Evolutionary conservation across 352 stramenopile genomes (phyloP).

Genomic region (Phytophthora ramorum): DNA sequence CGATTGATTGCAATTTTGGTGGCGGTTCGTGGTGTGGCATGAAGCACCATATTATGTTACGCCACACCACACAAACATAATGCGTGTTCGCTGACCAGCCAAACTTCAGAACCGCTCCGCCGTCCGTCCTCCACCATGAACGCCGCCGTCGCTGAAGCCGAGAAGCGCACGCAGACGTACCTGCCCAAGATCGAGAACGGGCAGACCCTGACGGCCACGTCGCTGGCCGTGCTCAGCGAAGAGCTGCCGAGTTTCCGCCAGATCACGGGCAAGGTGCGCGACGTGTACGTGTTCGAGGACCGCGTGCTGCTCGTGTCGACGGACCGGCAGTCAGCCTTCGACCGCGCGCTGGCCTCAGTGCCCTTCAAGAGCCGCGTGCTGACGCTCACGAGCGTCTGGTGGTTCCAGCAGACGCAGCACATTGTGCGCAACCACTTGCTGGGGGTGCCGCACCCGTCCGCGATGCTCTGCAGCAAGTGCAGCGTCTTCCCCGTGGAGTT

Average conservation of each 20-base stretch:
- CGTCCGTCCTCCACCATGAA: constrained; percentile 43
- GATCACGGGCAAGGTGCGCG: constrained; percentile 90
- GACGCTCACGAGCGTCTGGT: constrained; percentile 96
- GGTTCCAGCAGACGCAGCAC: constrained; percentile 96
- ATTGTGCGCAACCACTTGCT: constrained; percentile 98
- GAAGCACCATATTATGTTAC: constrained; percentile 8
- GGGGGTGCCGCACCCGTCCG: constrained; percentile 93
- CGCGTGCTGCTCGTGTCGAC: constrained; percentile 97
- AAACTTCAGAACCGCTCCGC: not conserved
- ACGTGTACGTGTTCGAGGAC: constrained; percentile 91
- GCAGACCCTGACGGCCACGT: constrained; percentile 59
- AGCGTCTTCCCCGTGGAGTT: constrained; percentile 98
- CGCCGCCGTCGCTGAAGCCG: constrained; percentile 48
- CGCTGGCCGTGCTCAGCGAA: constrained; percentile 46
- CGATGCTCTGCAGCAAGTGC: constrained; percentile 97
- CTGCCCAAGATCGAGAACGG: constrained; percentile 59
- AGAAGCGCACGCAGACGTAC: constrained; percentile 78
- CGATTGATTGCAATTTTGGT: not conserved
- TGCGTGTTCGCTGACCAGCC: constrained; percentile 28
- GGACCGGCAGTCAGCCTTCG: constrained; percentile 98
- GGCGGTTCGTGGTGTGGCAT: not conserved
- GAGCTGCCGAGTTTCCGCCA: constrained; percentile 59
- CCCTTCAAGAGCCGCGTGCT: constrained; percentile 98
- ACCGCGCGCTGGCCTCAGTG: constrained; percentile 95
- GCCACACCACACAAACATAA: not conserved